Base-by-base conservation (phyloP, 805 yeast genomes). In the Candida tallmaniae region DNA sequence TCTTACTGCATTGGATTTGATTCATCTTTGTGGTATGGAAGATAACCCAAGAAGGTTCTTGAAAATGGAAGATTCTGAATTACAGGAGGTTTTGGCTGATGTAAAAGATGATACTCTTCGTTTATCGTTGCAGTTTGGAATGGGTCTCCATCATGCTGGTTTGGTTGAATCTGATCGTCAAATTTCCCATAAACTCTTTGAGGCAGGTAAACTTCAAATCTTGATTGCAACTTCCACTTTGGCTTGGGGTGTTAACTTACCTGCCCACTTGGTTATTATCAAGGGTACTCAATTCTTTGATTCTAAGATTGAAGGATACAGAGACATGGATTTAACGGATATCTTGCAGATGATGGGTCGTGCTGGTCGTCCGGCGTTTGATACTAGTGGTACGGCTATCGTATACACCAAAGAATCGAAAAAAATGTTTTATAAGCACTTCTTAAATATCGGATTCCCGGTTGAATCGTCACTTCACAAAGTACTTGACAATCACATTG, bases 181-280 rank as follows among this genome's bases (percentile, higher is more conserved):
- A 43, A 69, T 83, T 11, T 73, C 84, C 4, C 90, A 83, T 48
- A 76, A 77, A 46, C 57, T 83, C 24, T 83, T 83, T 56, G 86
- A 81, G 38, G 58, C 67, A n/a, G 78, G 74, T 28, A 81, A 80
- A 52, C 73, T 83, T 31, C 93, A 83, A 57, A 73, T 83, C 28
- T 66, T 83, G 41, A 68, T 83, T 24, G 89, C 90, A 2, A 83
- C 93, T 0, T 79, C 87, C n/a, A 83, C 90, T 1, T 68, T 83
- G 43, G 90, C 93, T 0, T 83, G 90, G 90, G 90, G 90, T 57
- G 90, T 83, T 30, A 83, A 83, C 48, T 65, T 83, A 43, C 90
- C 90, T 1, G 90, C 93, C 0, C 83, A 82, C 58, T 62, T 83
- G 45, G 93, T 83, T 11, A 74, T 83, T 28, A 80, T 83, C 45